Base-by-base conservation (phyloP, 1,139 yeast species). In the Blastobotrys arbuscula region DNA sequence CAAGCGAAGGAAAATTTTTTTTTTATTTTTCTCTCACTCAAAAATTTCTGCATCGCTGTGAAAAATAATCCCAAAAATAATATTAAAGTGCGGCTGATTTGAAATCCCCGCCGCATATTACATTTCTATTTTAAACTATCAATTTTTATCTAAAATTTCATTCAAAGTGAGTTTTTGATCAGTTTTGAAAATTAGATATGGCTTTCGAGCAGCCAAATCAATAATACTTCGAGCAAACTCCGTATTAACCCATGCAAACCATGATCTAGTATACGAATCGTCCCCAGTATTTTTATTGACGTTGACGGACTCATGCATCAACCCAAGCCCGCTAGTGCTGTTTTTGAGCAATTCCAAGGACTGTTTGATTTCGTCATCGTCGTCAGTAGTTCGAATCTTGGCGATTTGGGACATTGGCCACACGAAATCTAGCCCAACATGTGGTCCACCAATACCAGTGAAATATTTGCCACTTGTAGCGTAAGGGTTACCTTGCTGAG, bases 181-280 rank as follows among this genome's bases (percentile, higher is more conserved):
- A 23, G 19, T 39, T 31, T 76, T 77, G 61, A 84, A 82, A 16
- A 87, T 76, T 57, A 87, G 68, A 59, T 84, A 79, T 0, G 95
- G 95, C 61, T 84, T 86, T 42, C 85, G 70, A 50, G 75, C 69
- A 0, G 94, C 92, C 55, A 88, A 70, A 60, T 87, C 82, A 46
- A 88, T 63, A 10, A 88, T 81, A 0, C 95, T 83, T 64, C 84
- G 84, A 12, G 92, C 96, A 67, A 88, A 87, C 64, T 88, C 96
- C 0, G 95, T 82, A 62, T 88, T 89, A 58, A 95, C 87, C 96
- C 96, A 89, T 2, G 96, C 85, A 69, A 89, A 89, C 96, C 96
- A 88, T 2, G 92, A 77, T 52, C 95, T 69, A 0, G 95, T 84
- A 56, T 56, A 70, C 3, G 62, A 55, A 30, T 53, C 50, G 55